A percentile compares a stretch with the other conserved stretches of the same genome.
These are phyloP conservation scores for Aspergillus hortae DNA, from an alignment of 2,329 filamentous ascomycete species.

Conservation along the genomic window DNA sequence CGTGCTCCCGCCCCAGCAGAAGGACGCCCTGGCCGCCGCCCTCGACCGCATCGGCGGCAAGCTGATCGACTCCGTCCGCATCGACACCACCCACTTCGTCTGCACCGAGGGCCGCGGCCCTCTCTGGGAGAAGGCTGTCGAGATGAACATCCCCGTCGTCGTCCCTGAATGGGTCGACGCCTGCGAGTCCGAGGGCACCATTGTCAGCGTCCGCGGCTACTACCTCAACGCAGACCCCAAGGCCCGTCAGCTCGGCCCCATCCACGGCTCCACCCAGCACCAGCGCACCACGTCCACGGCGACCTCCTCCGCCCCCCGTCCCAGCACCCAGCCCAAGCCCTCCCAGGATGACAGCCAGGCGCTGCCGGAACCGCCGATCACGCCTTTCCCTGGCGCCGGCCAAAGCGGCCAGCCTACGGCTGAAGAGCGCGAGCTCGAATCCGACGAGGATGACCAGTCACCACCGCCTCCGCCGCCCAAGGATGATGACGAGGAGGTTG, in stretches of 20 bases:
- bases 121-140: slow-evolving; percentile 92
- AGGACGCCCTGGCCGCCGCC: slow-evolving; percentile 69
- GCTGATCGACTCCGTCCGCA: slow-evolving; percentile 82
- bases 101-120: slow-evolving; percentile 88
- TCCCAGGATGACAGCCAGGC: slow-evolving; percentile 20
- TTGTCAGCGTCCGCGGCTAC: slow-evolving; percentile 91
- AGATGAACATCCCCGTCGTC: slow-evolving; percentile 97
- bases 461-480: slow-evolving; percentile 25
- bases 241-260: slow-evolving; percentile 48
- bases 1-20: slow-evolving; percentile 69
- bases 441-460: slow-evolving; percentile 25
- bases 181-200: slow-evolving; percentile 89
- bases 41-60: slow-evolving; percentile 89
- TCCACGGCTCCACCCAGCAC: slow-evolving; percentile 30
- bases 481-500: slow-evolving; percentile 15
- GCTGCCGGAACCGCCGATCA: slow-evolving; percentile 25
- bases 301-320: slow-evolving; percentile 20
- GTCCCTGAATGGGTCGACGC: slow-evolving; percentile 95
- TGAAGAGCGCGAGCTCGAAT: slow-evolving; percentile 23
- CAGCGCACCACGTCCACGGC: slow-evolving; percentile 32
- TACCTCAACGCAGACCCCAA: slow-evolving; percentile 84
- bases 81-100: slow-evolving; percentile 98
- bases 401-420: slow-evolving; percentile 26
- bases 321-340: slow-evolving; percentile 22
- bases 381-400: slow-evolving; percentile 32